Percentiles rank a stretch among this genome's conserved stretches.
Evolutionary conservation across 2,329 filamentous ascomycete genomes (phyloP).

Genomic region (Byssochlamys sp.): DNA sequence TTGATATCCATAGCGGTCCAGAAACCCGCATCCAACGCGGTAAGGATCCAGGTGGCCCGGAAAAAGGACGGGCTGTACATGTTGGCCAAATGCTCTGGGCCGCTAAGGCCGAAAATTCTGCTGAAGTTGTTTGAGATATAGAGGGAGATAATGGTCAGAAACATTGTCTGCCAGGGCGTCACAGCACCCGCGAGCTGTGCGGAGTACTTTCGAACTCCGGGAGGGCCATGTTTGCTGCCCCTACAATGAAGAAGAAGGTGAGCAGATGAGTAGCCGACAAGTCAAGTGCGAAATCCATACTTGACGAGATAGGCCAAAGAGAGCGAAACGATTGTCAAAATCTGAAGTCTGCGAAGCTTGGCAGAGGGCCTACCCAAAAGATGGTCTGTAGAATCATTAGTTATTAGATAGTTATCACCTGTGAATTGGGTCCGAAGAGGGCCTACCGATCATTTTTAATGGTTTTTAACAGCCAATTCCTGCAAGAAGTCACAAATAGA

Average conservation of each 20-base stretch:
- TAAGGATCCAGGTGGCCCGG: constrained; percentile 94
- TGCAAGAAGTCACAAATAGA: no score
- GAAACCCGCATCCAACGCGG: constrained; percentile 88
- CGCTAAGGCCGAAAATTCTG: constrained; percentile 80
- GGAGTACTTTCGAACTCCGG: constrained; percentile 61
- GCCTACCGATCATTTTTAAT: not conserved
- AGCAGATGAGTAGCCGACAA: not conserved
- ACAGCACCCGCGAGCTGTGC: constrained; percentile 54
- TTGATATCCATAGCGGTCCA: constrained; percentile 96
- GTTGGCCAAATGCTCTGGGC: constrained; percentile 84
- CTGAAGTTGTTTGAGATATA: constrained; percentile 90
- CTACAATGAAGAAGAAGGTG: constrained; percentile 37
- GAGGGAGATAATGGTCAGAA: constrained; percentile 79
- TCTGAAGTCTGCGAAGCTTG: constrained; percentile 84
- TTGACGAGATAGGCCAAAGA: constrained; percentile 78
- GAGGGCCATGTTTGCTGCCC: constrained; percentile 79
- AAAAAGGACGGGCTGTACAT: constrained; percentile 90
- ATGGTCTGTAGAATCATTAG: constrained; percentile 53
- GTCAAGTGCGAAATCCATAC: constrained; percentile 38
- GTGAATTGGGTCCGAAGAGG: not conserved
- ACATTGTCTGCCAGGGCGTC: constrained; percentile 81
- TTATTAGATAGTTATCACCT: not conserved
- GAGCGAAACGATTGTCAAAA: constrained; percentile 79
- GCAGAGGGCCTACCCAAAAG: constrained; percentile 81
- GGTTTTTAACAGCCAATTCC: not conserved